Evolutionary conservation across 2,329 filamentous ascomycete species (phyloP).

Genomic region (Cytospora schulzeri): DNA sequence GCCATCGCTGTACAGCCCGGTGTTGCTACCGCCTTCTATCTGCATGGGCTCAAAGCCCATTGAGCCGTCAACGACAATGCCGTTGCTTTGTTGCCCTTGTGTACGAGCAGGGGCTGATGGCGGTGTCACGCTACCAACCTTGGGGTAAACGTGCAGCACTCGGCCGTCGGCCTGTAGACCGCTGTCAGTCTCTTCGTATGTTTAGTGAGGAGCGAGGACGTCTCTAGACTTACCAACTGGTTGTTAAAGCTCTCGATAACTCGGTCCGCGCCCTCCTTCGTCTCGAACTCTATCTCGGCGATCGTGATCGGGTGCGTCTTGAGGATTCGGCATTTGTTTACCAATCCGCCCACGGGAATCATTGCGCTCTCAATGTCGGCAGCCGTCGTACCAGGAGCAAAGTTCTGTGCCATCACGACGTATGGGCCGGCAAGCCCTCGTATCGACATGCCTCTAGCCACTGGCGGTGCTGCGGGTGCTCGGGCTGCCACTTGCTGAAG

Average conservation of each 20-base stretch:
- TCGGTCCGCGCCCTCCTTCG: conserved; percentile 70
- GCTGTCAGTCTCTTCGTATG: conserved; percentile 1
- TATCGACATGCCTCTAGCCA: conserved; percentile 63
- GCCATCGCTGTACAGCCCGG: conserved; percentile 56
- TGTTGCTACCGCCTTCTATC: conserved; percentile 35
- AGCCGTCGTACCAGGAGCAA: conserved; percentile 78
- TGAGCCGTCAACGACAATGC: conserved; percentile 54
- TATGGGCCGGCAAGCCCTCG: conserved; percentile 73
- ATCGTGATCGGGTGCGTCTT: conserved; percentile 72
- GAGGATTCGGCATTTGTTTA: conserved; percentile 68
- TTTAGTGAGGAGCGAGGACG: not conserved
- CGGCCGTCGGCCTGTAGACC: conserved; percentile 67
- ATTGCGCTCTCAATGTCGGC: conserved; percentile 83
- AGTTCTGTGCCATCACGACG: conserved; percentile 76
- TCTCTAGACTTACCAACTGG: conserved; percentile 64
- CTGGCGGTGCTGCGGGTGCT: conserved; percentile 38
- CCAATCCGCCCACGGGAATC: conserved; percentile 70
- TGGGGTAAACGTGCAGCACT: conserved; percentile 72
- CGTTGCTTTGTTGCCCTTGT: conserved; percentile 35
- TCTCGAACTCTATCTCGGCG: conserved; percentile 75
- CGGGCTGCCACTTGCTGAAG: conserved; percentile 34
- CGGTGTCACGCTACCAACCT: conserved; percentile 49
- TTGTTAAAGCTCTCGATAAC: conserved; percentile 78
- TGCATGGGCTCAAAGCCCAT: conserved; percentile 55
- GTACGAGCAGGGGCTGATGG: conserved; percentile 39